Evolutionary conservation across 768 basidiomycete genomes (phyloP).

Genomic region (Naganishia kalamii): DNA sequence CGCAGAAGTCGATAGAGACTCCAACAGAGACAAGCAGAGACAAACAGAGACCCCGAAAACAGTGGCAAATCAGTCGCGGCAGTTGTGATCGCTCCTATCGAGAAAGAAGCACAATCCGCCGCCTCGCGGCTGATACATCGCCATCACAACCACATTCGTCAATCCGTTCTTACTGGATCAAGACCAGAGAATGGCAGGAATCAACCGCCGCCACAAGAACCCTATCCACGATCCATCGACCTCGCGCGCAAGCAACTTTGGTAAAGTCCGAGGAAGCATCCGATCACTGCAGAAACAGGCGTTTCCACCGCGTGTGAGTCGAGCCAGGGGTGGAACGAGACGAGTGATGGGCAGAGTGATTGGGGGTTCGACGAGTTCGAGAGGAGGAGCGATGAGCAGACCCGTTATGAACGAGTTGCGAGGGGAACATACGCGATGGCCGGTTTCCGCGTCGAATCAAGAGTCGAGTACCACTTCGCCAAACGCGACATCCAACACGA

Average conservation of each 20-base stretch:
- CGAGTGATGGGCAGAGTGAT: background rate
- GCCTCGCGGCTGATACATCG: too few species aligned
- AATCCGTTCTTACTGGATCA: too few species aligned
- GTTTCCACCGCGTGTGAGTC: background rate
- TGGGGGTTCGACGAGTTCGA: background rate
- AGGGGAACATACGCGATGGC: too few species aligned
- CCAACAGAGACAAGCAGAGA: too few species aligned
- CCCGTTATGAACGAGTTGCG: background rate
- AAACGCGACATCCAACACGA: background rate
- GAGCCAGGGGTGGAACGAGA: background rate
- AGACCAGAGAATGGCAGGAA: background rate
- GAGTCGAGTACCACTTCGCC: too few species aligned
- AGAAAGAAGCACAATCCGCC: too few species aligned
- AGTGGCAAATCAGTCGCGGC: too few species aligned
- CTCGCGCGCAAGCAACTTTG: background rate
- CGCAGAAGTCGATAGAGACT: too few species aligned
- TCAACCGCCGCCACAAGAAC: conserved; percentile 5
- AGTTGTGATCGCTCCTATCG: too few species aligned
- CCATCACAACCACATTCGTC: too few species aligned
- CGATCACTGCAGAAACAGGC: conserved; percentile 1
- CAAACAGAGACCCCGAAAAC: too few species aligned
- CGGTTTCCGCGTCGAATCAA: too few species aligned
- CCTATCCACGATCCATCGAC: background rate
- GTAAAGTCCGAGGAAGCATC: background rate
- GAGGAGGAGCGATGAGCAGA: background rate